These are phyloP conservation scores for Claviceps sorghi DNA, from an alignment of 2,329 filamentous ascomycete species.

Conservation along the genomic window DNA sequence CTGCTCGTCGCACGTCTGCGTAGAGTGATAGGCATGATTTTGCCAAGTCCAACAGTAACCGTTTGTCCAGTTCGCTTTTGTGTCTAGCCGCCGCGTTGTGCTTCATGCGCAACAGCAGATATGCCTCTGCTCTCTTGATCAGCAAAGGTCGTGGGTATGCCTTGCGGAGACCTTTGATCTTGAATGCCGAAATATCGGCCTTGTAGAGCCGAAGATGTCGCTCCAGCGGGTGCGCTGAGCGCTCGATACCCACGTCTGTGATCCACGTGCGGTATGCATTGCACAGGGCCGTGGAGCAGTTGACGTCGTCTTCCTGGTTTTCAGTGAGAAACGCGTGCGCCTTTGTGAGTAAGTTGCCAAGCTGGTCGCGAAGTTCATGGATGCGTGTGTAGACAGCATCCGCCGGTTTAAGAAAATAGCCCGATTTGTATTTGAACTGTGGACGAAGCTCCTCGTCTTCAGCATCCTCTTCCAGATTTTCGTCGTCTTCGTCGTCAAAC, in stretches of 20 bases:
- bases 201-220: constrained; percentile 71
- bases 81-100: constrained; percentile 82
- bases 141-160: constrained; percentile 86
- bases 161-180: constrained; percentile 83
- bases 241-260: constrained; percentile 90
- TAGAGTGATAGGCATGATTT: constrained; percentile 84
- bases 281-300: constrained; percentile 86
- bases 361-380: constrained; percentile 64
- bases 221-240: constrained; percentile 86
- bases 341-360: constrained; percentile 66
- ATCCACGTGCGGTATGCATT: constrained; percentile 93
- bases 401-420: constrained; percentile 54
- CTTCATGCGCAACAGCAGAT: constrained; percentile 84
- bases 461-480: constrained; percentile 47
- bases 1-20: constrained; percentile 87
- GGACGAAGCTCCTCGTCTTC: constrained; percentile 74
- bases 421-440: constrained; percentile 76
- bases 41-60: constrained; percentile 70
- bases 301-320: constrained; percentile 88
- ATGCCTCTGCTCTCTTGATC: constrained; percentile 82
- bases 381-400: constrained; percentile 55
- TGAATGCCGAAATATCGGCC: constrained; percentile 82
- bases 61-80: constrained; percentile 81
- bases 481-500: constrained; percentile 27
- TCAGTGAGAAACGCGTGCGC: constrained; percentile 72